Evolutionary conservation across 148 eudicot genomes (phyloP).

Genomic region (Rhododendron simsii): DNA sequence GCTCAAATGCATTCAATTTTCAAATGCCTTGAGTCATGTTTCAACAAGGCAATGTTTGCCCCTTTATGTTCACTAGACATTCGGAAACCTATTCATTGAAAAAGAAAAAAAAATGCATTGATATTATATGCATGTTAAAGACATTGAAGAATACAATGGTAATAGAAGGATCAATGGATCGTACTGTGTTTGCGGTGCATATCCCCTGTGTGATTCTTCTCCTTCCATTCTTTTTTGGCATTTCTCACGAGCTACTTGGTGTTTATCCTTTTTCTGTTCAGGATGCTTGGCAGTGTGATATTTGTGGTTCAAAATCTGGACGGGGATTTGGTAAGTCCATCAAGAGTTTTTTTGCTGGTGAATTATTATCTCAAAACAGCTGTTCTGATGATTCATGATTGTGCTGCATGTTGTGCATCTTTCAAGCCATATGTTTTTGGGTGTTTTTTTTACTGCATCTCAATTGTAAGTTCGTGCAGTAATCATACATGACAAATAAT

Average conservation of each 20-base stretch:
- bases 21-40: not conserved
- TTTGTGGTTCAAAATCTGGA: slow-evolving; percentile 95
- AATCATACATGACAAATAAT: not conserved
- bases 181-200: not conserved
- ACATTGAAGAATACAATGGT: not conserved
- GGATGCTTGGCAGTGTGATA: slow-evolving; percentile 99
- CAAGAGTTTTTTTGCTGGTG: not conserved
- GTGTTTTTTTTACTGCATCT: not conserved
- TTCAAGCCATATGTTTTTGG: not conserved
- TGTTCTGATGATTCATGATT: not conserved
- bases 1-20: not conserved
- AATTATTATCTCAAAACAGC: not conserved
- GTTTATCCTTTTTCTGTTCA: slow-evolving; percentile 20
- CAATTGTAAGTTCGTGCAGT: not conserved
- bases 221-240: not conserved
- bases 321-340: slow-evolving; percentile 81
- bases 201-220: not conserved
- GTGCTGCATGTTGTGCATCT: not conserved
- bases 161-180: not conserved
- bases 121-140: not conserved
- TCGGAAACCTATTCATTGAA: not conserved
- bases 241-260: slow-evolving; percentile 10
- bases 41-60: not conserved
- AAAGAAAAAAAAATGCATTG: not conserved
- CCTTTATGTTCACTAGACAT: not conserved